These are phyloP conservation scores for Scheffersomyces illinoinensis DNA, from an alignment of 1,139 yeast genomes.

Conservation along the genomic window DNA sequence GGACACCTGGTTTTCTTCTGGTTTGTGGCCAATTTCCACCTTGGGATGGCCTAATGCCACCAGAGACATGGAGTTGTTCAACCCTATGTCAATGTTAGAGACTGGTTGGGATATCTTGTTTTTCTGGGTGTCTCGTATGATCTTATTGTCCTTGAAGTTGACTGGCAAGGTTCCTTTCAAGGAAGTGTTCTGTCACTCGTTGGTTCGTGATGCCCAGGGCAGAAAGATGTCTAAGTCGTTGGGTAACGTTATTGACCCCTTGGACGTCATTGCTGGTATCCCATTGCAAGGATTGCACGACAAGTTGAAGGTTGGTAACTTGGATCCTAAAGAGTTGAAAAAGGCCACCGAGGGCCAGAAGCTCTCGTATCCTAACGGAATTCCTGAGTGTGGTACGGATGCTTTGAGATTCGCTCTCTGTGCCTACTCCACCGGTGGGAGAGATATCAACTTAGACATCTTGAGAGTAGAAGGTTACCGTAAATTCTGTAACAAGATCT, in stretches of 20 bases:
- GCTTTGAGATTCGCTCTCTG: slow-evolving; percentile 97
- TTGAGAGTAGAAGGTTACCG: slow-evolving; percentile 98
- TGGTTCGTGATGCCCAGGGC: slow-evolving; percentile 98
- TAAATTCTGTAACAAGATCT: slow-evolving; percentile 98
- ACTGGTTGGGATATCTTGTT: slow-evolving; percentile 99
- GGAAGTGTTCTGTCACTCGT: slow-evolving; percentile 97
- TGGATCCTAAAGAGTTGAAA: slow-evolving; percentile 85
- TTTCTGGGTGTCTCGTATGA: slow-evolving; percentile 99
- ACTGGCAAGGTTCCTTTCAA: slow-evolving; percentile 91
- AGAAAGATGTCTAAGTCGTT: slow-evolving; percentile 98
- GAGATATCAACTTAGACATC: slow-evolving; percentile 95
- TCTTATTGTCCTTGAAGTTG: slow-evolving; percentile 83
- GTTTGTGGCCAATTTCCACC: slow-evolving; percentile 96
- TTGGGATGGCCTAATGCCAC: slow-evolving; percentile 92
- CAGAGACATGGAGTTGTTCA: slow-evolving; percentile 71
- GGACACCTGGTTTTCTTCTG: slow-evolving; percentile 98
- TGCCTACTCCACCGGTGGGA: slow-evolving; percentile 98
- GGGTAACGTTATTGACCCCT: slow-evolving; percentile 95
- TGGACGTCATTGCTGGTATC: slow-evolving; percentile 90
- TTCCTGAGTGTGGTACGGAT: slow-evolving; percentile 99
- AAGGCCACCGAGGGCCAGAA: slow-evolving; percentile 89
- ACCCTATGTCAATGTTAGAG: slow-evolving; percentile 91
- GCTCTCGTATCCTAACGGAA: slow-evolving; percentile 91
- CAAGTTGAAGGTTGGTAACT: slow-evolving; percentile 76
- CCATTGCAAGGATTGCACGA: slow-evolving; percentile 77